phyloP scores from a whole-genome alignment of 202 grass and related monocot species.

The Panicum hallii region DNA sequence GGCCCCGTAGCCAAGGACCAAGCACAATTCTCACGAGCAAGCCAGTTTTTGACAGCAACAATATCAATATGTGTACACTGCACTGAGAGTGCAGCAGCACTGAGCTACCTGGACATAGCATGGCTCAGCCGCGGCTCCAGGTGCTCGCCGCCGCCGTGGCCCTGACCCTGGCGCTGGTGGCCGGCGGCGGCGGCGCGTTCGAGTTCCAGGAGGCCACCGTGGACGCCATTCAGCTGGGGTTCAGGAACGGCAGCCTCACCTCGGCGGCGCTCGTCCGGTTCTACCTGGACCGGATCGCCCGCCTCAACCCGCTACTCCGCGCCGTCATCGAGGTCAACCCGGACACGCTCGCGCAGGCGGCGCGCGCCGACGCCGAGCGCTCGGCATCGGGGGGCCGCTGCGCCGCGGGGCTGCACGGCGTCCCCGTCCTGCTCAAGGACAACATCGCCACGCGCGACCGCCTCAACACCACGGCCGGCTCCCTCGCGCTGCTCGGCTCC shows the following conservation, averaged over 20 bases:
- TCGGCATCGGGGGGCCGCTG: neutral
- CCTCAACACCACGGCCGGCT: slow-evolving; percentile 77
- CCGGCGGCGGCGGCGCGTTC: slow-evolving; percentile 15
- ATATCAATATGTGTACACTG: too few relatives aligned
- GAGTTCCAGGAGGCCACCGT: slow-evolving; percentile 56
- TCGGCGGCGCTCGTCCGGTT: slow-evolving; percentile 48
- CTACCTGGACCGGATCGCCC: slow-evolving; percentile 52
- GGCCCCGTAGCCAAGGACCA: too few relatives aligned
- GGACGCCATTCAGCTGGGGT: slow-evolving; percentile 60
- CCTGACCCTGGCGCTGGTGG: neutral
- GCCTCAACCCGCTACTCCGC: slow-evolving; percentile 59
- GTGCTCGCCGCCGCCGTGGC: neutral
- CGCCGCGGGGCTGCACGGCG: neutral
- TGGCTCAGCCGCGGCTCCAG: neutral
- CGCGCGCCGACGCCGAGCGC: slow-evolving; percentile 40
- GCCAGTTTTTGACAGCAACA: too few relatives aligned
- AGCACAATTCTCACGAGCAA: too few relatives aligned
- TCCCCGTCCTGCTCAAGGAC: slow-evolving; percentile 67
- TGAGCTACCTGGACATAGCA: too few relatives aligned
- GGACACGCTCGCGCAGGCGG: slow-evolving; percentile 49
- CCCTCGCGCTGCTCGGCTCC: slow-evolving; percentile 60
- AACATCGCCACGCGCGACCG: slow-evolving; percentile 58
- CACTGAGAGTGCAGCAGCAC: too few relatives aligned
- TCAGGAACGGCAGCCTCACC: slow-evolving; percentile 54
- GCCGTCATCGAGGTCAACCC: slow-evolving; percentile 76